Evolutionary conservation across 371 early-diverging fungal genomes (phyloP).

Genomic region (Saksenaea oblongispora): DNA sequence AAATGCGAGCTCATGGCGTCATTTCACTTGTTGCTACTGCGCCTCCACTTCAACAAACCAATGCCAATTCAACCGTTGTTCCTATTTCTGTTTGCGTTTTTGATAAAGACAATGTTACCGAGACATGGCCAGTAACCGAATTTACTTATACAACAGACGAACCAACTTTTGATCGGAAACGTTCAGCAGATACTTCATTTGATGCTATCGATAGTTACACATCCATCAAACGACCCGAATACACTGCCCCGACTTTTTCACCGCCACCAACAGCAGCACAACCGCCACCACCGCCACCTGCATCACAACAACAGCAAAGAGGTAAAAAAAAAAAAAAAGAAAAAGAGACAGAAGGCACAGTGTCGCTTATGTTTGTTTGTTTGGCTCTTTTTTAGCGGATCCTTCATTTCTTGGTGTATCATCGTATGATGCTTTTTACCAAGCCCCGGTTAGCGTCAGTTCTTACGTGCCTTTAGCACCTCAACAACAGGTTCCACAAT

Average conservation of each 20-base stretch:
- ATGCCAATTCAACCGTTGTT: slow-evolving; percentile 13
- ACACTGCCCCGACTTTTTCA: background rate
- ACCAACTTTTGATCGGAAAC: background rate
- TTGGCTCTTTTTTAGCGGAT: background rate
- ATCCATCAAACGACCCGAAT: background rate
- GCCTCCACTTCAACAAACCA: slow-evolving; percentile 18
- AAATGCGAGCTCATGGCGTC: slow-evolving; percentile 27
- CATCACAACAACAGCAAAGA: background rate
- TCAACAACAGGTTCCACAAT: slow-evolving; percentile 3
- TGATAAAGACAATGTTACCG: slow-evolving; percentile 22
- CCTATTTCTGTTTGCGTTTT: slow-evolving; percentile 31
- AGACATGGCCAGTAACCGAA: slow-evolving; percentile 30
- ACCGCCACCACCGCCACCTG: no score
- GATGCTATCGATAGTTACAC: background rate
- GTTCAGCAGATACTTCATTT: background rate
- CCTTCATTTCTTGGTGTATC: background rate
- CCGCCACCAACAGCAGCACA: no score
- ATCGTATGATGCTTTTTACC: background rate
- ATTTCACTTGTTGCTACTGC: slow-evolving; percentile 30
- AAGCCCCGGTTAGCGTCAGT: background rate
- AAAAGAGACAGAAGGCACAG: slow-evolving; percentile 2
- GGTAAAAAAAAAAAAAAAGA: background rate
- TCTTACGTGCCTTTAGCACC: background rate
- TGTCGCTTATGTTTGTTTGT: background rate
- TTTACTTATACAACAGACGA: slow-evolving; percentile 21